Base-by-base conservation (phyloP, 805 yeast species). In the Yamadazyma endophytica region DNA sequence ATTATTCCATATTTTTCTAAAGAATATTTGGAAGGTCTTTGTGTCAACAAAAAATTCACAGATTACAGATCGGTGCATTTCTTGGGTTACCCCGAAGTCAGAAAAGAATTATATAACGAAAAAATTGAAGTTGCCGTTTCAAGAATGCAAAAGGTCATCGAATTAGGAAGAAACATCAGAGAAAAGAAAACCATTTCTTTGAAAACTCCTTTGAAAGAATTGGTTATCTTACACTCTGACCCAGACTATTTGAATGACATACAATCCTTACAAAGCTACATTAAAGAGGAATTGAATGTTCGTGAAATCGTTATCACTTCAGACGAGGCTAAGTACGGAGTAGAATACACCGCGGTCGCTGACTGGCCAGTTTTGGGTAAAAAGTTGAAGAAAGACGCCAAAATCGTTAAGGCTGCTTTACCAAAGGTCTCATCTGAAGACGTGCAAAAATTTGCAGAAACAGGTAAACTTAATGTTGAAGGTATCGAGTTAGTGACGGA, bases 331-430 rank as follows among this genome's bases (percentile, higher is more conserved):
- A 79, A 82, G 54, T 90, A 89, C 56, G 92, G 89, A 50, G 97
- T 92, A 40, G 84, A 82, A 56, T 90, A 89, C 70, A 77, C 75
- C 43, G 97, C 90, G 25, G 94, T 85, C 59, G 98, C 98, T 29
- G 99, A 92, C 68, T 92, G 99, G 98, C 96, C 97, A 36, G 86
- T 88, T 13, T 74, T 92, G 47, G 99, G 99, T 67, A 92, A 90
- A 74, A 92, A 92, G 65, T 76, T 92, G 62, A 90, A 88, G 78
- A 79, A 81, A 56, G 97, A 89, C 50, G 94, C 85, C 40, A 87
- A 84, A 67, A 81, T 77, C 59, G 98, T 92, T 39, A 94, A 90
- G 73, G 95, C 81, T 52, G 97, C 94, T 12, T 73, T 92, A 47
- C 97, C 97, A 42, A 54, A 53, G 7, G 75, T 92, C 31, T 65